phyloP scores from a whole-genome alignment of 208 protist species.

The Phytomonas francai region DNA sequence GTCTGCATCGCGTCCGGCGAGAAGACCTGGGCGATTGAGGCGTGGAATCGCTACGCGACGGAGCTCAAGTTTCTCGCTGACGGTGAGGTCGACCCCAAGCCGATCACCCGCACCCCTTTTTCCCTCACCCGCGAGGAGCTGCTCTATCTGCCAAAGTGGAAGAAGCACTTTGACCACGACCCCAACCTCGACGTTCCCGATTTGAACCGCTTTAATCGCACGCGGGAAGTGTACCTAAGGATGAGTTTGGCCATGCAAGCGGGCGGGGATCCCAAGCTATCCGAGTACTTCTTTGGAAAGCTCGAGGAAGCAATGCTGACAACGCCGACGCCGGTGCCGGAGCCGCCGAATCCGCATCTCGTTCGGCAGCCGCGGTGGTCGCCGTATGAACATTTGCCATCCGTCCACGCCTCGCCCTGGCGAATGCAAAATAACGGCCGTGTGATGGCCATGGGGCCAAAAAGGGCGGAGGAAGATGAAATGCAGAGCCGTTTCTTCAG shows the following conservation, averaged over 20 bases:
- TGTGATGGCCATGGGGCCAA: conserved; percentile 60
- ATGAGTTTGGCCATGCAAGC: conserved; percentile 78
- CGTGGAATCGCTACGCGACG: conserved; percentile 89
- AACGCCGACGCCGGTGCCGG: conserved; percentile 84
- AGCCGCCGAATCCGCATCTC: conserved; percentile 86
- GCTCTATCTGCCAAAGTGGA: conserved; percentile 89
- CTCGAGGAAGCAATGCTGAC: conserved; percentile 76
- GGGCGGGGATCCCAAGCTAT: conserved; percentile 37
- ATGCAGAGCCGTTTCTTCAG: conserved; percentile 82
- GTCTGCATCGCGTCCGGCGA: conserved; percentile 68
- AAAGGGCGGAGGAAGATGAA: conserved; percentile 43
- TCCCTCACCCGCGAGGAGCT: conserved; percentile 82
- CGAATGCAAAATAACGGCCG: conserved; percentile 57
- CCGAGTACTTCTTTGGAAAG: conserved; percentile 62
- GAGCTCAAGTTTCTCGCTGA: conserved; percentile 71
- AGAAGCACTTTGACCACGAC: conserved; percentile 91
- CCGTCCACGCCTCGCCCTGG: conserved; percentile 77
- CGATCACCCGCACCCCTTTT: conserved; percentile 79
- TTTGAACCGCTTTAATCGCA: conserved; percentile 89
- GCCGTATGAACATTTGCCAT: conserved; percentile 69
- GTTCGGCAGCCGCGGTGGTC: conserved; percentile 59
- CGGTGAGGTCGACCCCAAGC: conserved; percentile 87
- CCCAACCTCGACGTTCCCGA: conserved; percentile 87
- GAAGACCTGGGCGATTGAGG: conserved; percentile 79
- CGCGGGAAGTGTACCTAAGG: conserved; percentile 78